These are phyloP conservation scores for Exsudoporus frostii DNA, from an alignment of 768 basidiomycete genomes.

Conservation along the genomic window DNA sequence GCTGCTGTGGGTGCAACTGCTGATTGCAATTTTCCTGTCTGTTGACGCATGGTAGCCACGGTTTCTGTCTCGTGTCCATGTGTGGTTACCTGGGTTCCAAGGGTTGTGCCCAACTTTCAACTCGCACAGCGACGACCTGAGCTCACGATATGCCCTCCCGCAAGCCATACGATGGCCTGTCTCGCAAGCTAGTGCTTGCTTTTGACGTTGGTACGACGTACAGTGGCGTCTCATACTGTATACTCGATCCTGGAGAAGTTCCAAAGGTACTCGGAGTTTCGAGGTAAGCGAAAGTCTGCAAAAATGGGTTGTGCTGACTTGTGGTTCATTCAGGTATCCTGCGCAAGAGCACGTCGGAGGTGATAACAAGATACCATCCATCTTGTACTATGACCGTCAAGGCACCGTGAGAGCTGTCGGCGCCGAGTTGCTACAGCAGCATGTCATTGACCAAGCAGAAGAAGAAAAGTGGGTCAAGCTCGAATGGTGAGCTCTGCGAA, in stretches of 20 bases:
- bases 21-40: background rate
- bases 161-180: slow-evolving; percentile 34
- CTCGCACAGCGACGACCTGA: background rate
- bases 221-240: slow-evolving; percentile 38
- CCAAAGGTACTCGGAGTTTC: slow-evolving; percentile 28
- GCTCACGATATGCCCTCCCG: slow-evolving; percentile 23
- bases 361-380: slow-evolving; percentile 47
- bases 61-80: background rate
- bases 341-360: slow-evolving; percentile 45
- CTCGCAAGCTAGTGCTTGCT: slow-evolving; percentile 42
- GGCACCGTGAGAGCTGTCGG: slow-evolving; percentile 41
- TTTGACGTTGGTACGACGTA: slow-evolving; percentile 46
- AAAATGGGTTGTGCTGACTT: background rate
- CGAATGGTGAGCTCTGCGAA: slow-evolving; percentile 33
- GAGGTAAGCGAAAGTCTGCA: slow-evolving; percentile 15
- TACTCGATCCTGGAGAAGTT: slow-evolving; percentile 35
- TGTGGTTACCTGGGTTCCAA: background rate
- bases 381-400: slow-evolving; percentile 44
- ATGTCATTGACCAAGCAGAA: slow-evolving; percentile 36
- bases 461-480: slow-evolving; percentile 37
- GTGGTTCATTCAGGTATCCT: slow-evolving; percentile 37
- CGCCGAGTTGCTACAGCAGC: slow-evolving; percentile 38
- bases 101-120: background rate
- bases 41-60: background rate
- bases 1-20: background rate